Evolutionary conservation across 139 green algal species (phyloP), one percentile per base, ranked within the genome.

Genomic region (Chlorella sp.): DNA sequence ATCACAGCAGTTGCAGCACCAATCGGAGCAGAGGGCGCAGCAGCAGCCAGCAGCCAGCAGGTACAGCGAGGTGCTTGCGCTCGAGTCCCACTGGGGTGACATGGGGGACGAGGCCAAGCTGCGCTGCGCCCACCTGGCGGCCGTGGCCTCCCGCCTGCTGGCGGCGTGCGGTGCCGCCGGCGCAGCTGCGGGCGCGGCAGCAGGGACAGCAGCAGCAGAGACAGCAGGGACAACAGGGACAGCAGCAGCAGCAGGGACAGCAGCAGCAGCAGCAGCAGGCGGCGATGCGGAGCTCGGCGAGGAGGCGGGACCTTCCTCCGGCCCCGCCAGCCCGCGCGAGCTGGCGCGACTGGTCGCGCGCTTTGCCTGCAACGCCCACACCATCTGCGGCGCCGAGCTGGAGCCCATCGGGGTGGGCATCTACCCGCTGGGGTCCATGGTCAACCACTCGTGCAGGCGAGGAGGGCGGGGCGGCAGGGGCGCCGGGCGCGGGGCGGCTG

Each of bases 401-500:
- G 79, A 79, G 25, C 84, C 87, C 0, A 38, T 84, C 40, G 80
- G 89, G 19, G 67, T 89, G 8, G 91, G 86, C 11, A 64, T 95
- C 9, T 95, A 90, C 77, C 90, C 90, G 0, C 73, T 86, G 35
- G 86, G 82, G 0, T 87, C 89, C 0, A 77, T 96, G 73, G 75
- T 87, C 62, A 96, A 96, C 84, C 91, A 96, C 83, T 78, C 61
- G 67, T 91, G 86, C 79, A n/a, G n/a, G n/a, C n/a, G n/a, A n/a
- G n/a, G n/a, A n/a, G n/a, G n/a, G n/a, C n/a, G n/a, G n/a, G n/a
- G n/a, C n/a, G n/a, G n/a, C n/a, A n/a, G n/a, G n/a, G n/a, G n/a
- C n/a, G n/a, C n/a, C n/a, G n/a, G n/a, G n/a, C n/a, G n/a, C n/a
- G n/a, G n/a, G n/a, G n/a, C n/a, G n/a, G n/a, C n/a, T n/a, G n/a